Base-by-base conservation (phyloP, 202 grass and related monocot genomes). In the Carex arenaria region DNA sequence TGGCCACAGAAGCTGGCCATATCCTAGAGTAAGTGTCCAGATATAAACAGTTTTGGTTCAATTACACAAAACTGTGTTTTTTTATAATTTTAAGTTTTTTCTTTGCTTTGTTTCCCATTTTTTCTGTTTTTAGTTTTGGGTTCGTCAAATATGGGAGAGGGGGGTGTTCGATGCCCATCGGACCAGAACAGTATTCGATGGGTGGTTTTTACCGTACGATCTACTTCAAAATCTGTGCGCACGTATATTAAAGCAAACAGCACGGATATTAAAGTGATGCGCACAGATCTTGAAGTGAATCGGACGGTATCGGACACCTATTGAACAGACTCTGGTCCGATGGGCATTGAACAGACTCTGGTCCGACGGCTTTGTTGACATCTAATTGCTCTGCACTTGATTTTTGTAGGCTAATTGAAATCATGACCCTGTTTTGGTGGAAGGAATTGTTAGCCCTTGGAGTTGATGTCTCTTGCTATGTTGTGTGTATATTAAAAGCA, bases 1-100 rank as follows among this genome's bases (percentile, higher is more conserved):
- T 68, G 66, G 65, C 15, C 34, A 85, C 59, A 70, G 82, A 74
- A 85, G 60, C 72, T 80, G 82, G 23, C 72, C 80, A 78, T 83
- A 61, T 64, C n/a, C 74, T 61, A 88, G 72, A 87, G 88, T 87
- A 89, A 71, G 72, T 28, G n/a, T 76, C 17, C 28, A 34, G 72
- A 57, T 76, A 52, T 52, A 45, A 23, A 22, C 13, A 22, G 6
- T 52, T 72, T 72, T 4, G 9, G 52, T 72, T 40, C 38, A 52
- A 40, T 52, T 72, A 15, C 10, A 14, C 52, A 47, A 71, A 4
- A 3, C 14, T 42, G 17, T 73, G 22, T 17, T 68, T 68, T 68
- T 47, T 14, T 31, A 18, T 56, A n/a, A 10, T 76, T 57, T 10
- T 32, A 53, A 11, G 5, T 28, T 32, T 17, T 5, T 18, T 38